phyloP scores from a whole-genome alignment of 129 eudicot genomes.

The Centaurea solstitialis region DNA sequence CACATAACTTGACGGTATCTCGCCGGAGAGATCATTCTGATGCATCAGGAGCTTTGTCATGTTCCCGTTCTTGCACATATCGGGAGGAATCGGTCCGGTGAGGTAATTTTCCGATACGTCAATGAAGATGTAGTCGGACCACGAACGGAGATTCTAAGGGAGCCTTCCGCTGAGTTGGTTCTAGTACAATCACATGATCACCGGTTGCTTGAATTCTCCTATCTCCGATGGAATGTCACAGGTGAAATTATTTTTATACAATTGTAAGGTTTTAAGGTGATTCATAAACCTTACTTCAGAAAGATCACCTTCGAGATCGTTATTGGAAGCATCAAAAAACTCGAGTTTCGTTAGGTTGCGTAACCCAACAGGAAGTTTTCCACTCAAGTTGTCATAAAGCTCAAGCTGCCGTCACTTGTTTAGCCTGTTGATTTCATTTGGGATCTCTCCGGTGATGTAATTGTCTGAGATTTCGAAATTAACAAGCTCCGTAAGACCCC shows the following conservation, averaged over 20 bases:
- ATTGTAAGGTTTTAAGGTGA: conserved; percentile 52
- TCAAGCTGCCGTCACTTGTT: conserved; percentile 66
- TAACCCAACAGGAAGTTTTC: conserved; percentile 63
- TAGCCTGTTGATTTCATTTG: conserved; percentile 55
- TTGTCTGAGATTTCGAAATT: conserved; percentile 62
- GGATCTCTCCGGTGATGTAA: conserved; percentile 63
- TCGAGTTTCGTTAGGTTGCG: conserved; percentile 56
- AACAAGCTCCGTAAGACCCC: conserved; percentile 52
- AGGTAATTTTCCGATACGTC: conserved; percentile 78
- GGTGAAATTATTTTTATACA: conserved; percentile 52
- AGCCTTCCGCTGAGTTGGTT: conserved; percentile 63
- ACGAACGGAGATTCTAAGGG: conserved; percentile 66
- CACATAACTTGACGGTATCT: conserved; percentile 44
- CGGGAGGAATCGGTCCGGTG: conserved; percentile 67
- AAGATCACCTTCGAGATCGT: no score
- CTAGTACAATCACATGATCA: conserved; percentile 51
- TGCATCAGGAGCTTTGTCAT: conserved; percentile 46
- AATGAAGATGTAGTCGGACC: conserved; percentile 58
- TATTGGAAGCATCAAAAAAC: conserved; percentile 64
- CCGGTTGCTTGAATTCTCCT: conserved; percentile 64
- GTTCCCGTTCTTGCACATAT: conserved; percentile 44
- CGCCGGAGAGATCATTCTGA: conserved; percentile 48
- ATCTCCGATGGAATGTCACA: conserved; percentile 69
- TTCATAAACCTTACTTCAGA: conserved; percentile 39
- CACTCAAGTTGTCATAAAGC: conserved; percentile 55